These are phyloP conservation scores for Prillingera fragicola DNA, from an alignment of 1,284 basidiomycete genomes.

Conservation along the genomic window DNA sequence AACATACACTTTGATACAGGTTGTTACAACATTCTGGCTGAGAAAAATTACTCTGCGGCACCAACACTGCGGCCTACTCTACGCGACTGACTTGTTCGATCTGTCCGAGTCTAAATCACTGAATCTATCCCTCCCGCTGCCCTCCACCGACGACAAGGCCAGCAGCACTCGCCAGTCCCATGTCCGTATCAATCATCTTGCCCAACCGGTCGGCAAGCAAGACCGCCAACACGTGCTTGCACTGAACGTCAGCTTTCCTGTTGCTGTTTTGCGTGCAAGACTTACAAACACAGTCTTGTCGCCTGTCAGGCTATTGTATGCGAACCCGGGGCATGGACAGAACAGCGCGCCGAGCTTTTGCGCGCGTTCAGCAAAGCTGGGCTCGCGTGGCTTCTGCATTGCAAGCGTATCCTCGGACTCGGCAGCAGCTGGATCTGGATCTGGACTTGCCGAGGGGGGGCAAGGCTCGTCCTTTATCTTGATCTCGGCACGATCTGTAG, in stretches of 20 bases:
- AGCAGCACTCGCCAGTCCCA: constrained; percentile 22
- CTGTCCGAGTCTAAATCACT: too few relatives aligned
- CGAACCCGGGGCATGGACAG: constrained; percentile 42
- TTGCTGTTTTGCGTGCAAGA: neutral
- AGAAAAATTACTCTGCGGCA: too few relatives aligned
- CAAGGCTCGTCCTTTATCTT: too few relatives aligned
- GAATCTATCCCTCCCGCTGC: neutral
- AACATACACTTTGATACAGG: too few relatives aligned
- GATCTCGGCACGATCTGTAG: too few relatives aligned
- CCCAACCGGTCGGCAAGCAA: constrained; percentile 30
- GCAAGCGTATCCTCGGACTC: too few relatives aligned
- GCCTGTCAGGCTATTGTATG: constrained; percentile 34
- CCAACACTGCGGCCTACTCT: too few relatives aligned
- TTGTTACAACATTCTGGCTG: too few relatives aligned
- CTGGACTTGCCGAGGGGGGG: too few relatives aligned
- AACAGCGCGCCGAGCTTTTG: constrained; percentile 20
- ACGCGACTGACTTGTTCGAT: too few relatives aligned
- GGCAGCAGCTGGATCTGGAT: too few relatives aligned
- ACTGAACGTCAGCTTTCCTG: constrained; percentile 21
- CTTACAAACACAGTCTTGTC: constrained; percentile 33
- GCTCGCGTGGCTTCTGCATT: neutral
- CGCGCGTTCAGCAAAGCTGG: too few relatives aligned
- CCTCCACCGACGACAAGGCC: constrained; percentile 20
- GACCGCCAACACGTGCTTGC: constrained; percentile 42
- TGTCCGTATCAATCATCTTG: constrained; percentile 23